A percentile compares a stretch with the other conserved stretches of the same genome.
phyloP scores from a whole-genome alignment of 139 green algal species.

The Cymbomonas tetramitiformis region DNA sequence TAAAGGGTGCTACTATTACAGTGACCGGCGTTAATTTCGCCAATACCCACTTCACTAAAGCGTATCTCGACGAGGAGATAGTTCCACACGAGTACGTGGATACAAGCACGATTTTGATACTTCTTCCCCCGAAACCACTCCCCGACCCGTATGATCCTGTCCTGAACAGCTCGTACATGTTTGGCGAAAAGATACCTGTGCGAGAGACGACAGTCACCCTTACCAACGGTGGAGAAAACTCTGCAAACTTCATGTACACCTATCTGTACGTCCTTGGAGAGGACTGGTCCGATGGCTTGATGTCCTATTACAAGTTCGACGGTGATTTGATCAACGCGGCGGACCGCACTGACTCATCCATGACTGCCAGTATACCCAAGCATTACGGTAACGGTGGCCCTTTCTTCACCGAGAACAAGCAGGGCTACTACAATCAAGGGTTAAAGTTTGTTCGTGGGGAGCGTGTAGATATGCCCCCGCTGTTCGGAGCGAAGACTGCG shows the following conservation, averaged over 20 bases:
- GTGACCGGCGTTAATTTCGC: constrained; percentile 13
- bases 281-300: constrained; percentile 3
- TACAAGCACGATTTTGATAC: background rate
- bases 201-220: constrained; percentile 1
- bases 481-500: background rate
- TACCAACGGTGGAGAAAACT: constrained; percentile 16
- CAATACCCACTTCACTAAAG: no score
- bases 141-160: no score
- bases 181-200: background rate
- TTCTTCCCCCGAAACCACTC: no score
- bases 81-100: constrained; percentile 1
- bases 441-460: constrained; percentile 8
- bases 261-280: constrained; percentile 15
- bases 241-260: constrained; percentile 2
- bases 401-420: background rate
- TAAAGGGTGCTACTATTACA: background rate
- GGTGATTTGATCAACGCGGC: background rate
- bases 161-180: no score
- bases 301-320: constrained; percentile 7
- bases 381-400: constrained; percentile 9
- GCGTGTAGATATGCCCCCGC: constrained; percentile 4
- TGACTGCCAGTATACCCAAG: constrained; percentile 1
- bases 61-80: no score
- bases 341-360: background rate
- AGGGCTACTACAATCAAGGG: background rate